phyloP scores from a whole-genome alignment of 495 filamentous ascomycete genomes.

The Talaromyces stipitatus region DNA sequence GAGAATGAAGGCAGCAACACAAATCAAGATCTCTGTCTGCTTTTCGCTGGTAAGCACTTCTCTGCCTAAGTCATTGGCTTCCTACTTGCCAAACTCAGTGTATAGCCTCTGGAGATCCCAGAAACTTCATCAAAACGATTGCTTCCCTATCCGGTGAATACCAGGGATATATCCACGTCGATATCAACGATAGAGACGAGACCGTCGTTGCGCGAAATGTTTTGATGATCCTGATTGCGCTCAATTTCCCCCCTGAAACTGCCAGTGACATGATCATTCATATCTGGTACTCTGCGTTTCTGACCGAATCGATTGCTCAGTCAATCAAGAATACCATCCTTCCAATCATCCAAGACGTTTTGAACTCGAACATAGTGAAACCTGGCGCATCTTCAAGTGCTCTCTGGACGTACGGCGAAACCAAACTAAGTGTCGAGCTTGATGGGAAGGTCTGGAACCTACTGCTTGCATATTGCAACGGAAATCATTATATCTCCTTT shows the following conservation, averaged over 20 bases:
- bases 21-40: constrained; percentile 17
- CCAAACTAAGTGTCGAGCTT: constrained; percentile 6
- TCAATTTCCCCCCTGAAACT: constrained; percentile 10
- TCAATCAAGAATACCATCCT: constrained; percentile 10
- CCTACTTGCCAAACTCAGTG: background rate
- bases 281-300: constrained; percentile 29
- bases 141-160: constrained; percentile 19
- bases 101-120: constrained; percentile 38
- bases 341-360: constrained; percentile 18
- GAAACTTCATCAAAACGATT: constrained; percentile 35
- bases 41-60: constrained; percentile 32
- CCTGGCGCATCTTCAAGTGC: background rate
- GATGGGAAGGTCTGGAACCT: constrained; percentile 1
- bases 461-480: constrained; percentile 6
- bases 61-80: too few relatives aligned
- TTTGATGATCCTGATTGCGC: constrained; percentile 32
- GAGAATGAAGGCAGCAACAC: constrained; percentile 32
- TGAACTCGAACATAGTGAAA: constrained; percentile 6
- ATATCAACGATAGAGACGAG: constrained; percentile 36
- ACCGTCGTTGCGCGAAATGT: constrained; percentile 35
- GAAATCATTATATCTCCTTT: background rate
- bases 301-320: constrained; percentile 10
- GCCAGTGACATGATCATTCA: constrained; percentile 22
- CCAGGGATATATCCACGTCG: constrained; percentile 11
- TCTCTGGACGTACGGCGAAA: constrained; percentile 8